phyloP scores from a whole-genome alignment of 257 asterid genomes.

The Solanum corneliomulleri region DNA sequence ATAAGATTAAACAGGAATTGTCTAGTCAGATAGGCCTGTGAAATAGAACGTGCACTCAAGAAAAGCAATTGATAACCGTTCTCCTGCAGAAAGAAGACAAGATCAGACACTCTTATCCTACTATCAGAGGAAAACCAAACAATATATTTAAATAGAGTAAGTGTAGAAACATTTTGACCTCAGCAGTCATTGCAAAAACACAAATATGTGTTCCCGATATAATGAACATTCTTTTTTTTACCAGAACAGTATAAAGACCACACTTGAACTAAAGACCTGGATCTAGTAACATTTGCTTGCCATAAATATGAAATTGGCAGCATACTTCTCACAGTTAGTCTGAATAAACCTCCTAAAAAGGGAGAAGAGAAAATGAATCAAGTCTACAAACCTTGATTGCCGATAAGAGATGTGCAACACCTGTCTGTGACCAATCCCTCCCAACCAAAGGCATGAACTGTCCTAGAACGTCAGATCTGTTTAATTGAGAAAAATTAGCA shows the following conservation, averaged over 20 bases:
- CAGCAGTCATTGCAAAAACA: not conserved
- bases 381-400: constrained; percentile 50
- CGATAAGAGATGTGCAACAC: constrained; percentile 71
- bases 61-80: constrained; percentile 72
- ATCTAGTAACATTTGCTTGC: not conserved
- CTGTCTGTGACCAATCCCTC: constrained; percentile 78
- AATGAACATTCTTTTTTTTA: not conserved
- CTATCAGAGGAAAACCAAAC: not conserved
- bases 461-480: constrained; percentile 77
- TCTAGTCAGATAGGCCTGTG: constrained; percentile 63
- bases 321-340: not conserved
- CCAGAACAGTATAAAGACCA: not conserved
- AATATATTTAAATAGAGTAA: not conserved
- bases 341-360: not conserved
- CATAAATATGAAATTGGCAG: not conserved
- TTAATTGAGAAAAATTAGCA: not conserved
- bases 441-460: constrained; percentile 89
- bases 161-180: not conserved
- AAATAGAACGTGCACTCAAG: constrained; percentile 73
- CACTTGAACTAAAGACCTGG: not conserved
- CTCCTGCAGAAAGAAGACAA: constrained; percentile 40
- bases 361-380: not conserved
- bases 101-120: not conserved
- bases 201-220: not conserved
- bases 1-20: constrained; percentile 54